These are phyloP conservation scores for Fragilariopsis cylindrus DNA, from an alignment of 108 stramenopile species.

Conservation along the genomic window DNA sequence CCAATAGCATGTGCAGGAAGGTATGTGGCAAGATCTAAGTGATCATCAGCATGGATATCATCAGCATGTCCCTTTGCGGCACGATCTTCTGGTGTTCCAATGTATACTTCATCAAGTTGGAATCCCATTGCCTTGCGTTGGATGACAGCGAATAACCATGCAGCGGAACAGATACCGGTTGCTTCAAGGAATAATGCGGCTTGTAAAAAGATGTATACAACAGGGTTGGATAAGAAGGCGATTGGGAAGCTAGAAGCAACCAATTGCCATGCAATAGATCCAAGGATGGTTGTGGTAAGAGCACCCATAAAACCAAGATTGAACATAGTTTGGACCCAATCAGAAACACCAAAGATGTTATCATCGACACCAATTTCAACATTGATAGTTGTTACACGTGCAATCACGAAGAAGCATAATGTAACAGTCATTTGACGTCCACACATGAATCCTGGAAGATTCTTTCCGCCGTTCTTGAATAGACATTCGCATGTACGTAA, in stretches of 20 bases:
- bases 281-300: slow-evolving; percentile 71
- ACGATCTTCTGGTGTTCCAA: slow-evolving; percentile 66
- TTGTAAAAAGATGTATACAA: slow-evolving; percentile 54
- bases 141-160: slow-evolving; percentile 61
- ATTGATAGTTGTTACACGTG: slow-evolving; percentile 60
- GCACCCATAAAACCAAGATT: slow-evolving; percentile 70
- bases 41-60: slow-evolving; percentile 1
- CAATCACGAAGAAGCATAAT: slow-evolving; percentile 67
- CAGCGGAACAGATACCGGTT: slow-evolving; percentile 59
- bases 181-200: slow-evolving; percentile 52
- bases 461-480: slow-evolving; percentile 52
- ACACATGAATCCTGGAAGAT: slow-evolving; percentile 69
- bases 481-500: slow-evolving; percentile 50
- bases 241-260: slow-evolving; percentile 65
- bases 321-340: slow-evolving; percentile 57
- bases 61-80: slow-evolving; percentile 37
- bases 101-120: slow-evolving; percentile 62
- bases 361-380: slow-evolving; percentile 38
- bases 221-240: slow-evolving; percentile 57
- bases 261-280: slow-evolving; percentile 67
- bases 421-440: slow-evolving; percentile 76
- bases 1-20: slow-evolving; percentile 19
- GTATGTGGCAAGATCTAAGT: slow-evolving; percentile 31
- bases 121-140: slow-evolving; percentile 50
- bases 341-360: slow-evolving; percentile 64